Conservation (phyloP, 495 filamentous ascomycete genomes). For the Barbatosphaeria neglecta region DNA sequence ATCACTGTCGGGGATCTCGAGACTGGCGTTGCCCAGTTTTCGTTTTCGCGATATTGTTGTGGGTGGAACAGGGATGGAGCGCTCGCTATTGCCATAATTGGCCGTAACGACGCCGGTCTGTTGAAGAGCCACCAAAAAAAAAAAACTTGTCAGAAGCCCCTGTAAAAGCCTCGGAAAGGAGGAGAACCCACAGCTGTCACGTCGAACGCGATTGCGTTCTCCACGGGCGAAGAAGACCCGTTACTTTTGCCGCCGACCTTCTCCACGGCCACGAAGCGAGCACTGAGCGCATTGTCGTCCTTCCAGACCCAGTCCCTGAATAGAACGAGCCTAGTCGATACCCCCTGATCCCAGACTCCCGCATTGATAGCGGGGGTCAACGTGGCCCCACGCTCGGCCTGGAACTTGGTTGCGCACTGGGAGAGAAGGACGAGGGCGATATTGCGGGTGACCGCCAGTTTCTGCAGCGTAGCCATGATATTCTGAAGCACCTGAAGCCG, state of each 20-base stretch:
- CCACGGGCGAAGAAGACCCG: conserved; percentile 10
- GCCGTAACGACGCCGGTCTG: conserved; percentile 16
- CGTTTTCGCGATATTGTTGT: conserved; percentile 26
- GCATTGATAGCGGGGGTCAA: conserved; percentile 58
- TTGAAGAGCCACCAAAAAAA: conserved; percentile 7
- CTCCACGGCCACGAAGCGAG: conserved; percentile 31
- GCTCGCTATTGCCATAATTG: conserved; percentile 12
- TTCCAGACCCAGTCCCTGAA: conserved; percentile 51
- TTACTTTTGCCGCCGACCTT: conserved; percentile 29
- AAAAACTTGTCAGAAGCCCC: background rate
- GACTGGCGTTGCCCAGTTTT: conserved; percentile 28
- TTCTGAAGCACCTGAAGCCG: conserved; percentile 33
- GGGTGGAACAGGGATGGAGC: conserved; percentile 12
- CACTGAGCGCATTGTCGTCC: conserved; percentile 11
- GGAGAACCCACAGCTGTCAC: conserved; percentile 22
- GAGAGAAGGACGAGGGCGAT: conserved; percentile 59
- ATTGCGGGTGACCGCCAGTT: conserved; percentile 55
- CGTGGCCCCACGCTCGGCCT: conserved; percentile 45
- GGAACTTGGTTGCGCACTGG: conserved; percentile 60
- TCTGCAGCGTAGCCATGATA: conserved; percentile 41
- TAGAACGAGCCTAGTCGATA: conserved; percentile 55
- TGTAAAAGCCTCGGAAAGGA: background rate
- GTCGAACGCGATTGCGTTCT: conserved; percentile 25
- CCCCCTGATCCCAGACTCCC: conserved; percentile 57
- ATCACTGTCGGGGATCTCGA: conserved; percentile 39